Evolutionary conservation across 768 basidiomycete species (phyloP), one percentile per base, ranked within the genome.

Genomic region (Podaxis rugospora): DNA sequence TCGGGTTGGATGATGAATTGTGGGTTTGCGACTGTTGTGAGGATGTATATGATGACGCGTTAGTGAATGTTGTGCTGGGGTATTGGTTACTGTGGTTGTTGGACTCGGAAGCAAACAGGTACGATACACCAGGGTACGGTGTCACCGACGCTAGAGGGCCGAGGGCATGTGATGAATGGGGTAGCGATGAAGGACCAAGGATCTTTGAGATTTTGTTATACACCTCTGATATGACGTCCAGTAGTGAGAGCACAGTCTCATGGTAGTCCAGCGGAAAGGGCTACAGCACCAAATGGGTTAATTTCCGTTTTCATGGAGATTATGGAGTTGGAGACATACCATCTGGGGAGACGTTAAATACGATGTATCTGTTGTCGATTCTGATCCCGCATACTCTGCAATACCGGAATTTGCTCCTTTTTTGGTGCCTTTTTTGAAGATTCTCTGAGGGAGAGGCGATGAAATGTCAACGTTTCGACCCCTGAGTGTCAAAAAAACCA

Each of bases 191-290:
- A 3, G 92, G 89, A 0, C 92, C 92, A 23, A 96, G 85, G 55
- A 93, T 83, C 68, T 86, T 86, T 7, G 83, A 83, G 42, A 96
- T 89, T 73, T 92, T 93, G 73, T 90, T 87, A 77, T 95, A 96
- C 32, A 92, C 85, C 68, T 94, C 92, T 16, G 91, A 90, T 42
- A 95, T 82, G 51, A 95, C 89, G 69, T 95, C 94, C 56, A 94
- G 86, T 27, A 94, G 85, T 36, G 93, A 92, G 56, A 93, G 83
- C 37, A 95, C 83, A 9, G 90, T 91, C 74, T 95, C 90, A 65
- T 92, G 88, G 69, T 96, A 95, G 72, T 95, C 93, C 57, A 95
- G 72, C 2, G 88, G 78, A 73, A 95, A 95, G n/a, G 93, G 90
- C 93, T 94, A 55, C 55, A 9, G n/a, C 57, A 25, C 23, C 27